Evolutionary conservation across 345 rosid species (phyloP).

Genomic region (Populus deltoides): DNA sequence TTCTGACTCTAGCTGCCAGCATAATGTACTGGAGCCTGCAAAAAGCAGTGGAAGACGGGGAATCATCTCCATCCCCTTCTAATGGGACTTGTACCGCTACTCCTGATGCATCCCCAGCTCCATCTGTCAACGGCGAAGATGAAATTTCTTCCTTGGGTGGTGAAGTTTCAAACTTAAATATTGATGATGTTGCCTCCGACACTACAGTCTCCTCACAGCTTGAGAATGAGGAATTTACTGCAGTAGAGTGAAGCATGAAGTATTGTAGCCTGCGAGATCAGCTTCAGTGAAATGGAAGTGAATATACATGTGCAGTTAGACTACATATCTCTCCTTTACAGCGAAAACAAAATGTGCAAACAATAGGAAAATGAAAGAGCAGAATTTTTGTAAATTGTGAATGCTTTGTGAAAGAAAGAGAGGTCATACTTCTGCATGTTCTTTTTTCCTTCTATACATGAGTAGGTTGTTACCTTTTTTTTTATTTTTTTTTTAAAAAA

Average conservation of each 20-base stretch:
- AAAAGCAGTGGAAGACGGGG: slow-evolving; percentile 50
- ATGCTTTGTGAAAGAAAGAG: slow-evolving; percentile 4
- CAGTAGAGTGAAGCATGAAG: slow-evolving; percentile 17
- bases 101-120: slow-evolving; percentile 60
- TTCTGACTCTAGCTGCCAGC: slow-evolving; percentile 76
- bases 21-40: slow-evolving; percentile 90
- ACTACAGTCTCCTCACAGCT: slow-evolving; percentile 45
- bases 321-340: background rate
- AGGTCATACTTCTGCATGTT: background rate
- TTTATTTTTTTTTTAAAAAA: too few species aligned
- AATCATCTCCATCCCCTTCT: slow-evolving; percentile 38
- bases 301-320: slow-evolving; percentile 5
- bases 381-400: background rate
- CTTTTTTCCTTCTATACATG: background rate
- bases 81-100: slow-evolving; percentile 42
- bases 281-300: background rate
- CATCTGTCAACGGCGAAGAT: slow-evolving; percentile 68
- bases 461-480: background rate
- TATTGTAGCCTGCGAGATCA: background rate
- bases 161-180: slow-evolving; percentile 51
- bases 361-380: slow-evolving; percentile 1
- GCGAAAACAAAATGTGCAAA: background rate
- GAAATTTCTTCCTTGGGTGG: slow-evolving; percentile 61
- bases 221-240: slow-evolving; percentile 42
- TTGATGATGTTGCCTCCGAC: slow-evolving; percentile 66